These are phyloP conservation scores for Malassezia globosa DNA, from an alignment of 1,284 basidiomycete genomes.

Conservation along the genomic window DNA sequence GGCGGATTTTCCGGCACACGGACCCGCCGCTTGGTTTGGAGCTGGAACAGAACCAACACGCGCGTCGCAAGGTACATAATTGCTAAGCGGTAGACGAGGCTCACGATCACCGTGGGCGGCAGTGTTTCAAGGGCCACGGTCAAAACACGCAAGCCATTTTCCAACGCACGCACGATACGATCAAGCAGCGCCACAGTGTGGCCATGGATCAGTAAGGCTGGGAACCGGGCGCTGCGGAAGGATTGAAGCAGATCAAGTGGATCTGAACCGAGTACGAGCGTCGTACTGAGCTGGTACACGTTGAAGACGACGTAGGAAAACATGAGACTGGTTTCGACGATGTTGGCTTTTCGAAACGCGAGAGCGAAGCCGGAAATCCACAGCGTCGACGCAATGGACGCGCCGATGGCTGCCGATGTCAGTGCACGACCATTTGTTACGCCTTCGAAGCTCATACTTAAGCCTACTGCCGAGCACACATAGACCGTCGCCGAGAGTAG, in stretches of 20 bases:
- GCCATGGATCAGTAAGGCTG: conserved; percentile 17
- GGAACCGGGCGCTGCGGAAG: conserved; percentile 24
- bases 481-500: conserved; percentile 40
- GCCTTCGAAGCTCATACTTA: conserved; percentile 39
- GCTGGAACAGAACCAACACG: conserved; percentile 27
- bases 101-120: conserved; percentile 40
- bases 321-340: conserved; percentile 44
- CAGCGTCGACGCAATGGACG: conserved; percentile 30
- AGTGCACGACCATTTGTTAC: conserved; percentile 33
- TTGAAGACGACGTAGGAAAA: conserved; percentile 45
- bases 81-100: conserved; percentile 38
- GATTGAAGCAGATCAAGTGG: conserved; percentile 40
- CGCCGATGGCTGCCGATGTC: conserved; percentile 38
- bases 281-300: conserved; percentile 37
- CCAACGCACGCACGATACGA: conserved; percentile 24
- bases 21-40: not conserved
- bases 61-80: conserved; percentile 42
- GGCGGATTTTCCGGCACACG: not conserved
- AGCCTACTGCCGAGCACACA: conserved; percentile 33
- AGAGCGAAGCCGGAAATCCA: conserved; percentile 46
- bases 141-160: conserved; percentile 30
- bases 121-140: conserved; percentile 31
- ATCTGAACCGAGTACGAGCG: conserved; percentile 34
- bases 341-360: conserved; percentile 41
- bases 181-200: conserved; percentile 12